Evolutionary conservation across 805 yeast genomes (phyloP).

Genomic region (Kuraishia ogatae): DNA sequence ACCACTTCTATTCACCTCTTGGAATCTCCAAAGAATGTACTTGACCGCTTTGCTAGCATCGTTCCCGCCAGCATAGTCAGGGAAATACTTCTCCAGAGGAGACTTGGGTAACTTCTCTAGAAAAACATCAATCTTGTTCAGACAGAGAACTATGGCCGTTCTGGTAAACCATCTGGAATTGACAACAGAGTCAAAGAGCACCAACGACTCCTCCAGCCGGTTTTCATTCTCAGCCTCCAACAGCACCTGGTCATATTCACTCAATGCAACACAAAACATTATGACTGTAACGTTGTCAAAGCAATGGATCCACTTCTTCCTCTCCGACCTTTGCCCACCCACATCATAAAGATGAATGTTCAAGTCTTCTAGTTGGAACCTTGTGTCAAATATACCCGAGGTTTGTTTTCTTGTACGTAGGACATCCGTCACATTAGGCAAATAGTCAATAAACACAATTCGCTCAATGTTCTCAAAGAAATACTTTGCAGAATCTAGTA

Average conservation of each 20-base stretch:
- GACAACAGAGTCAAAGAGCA: conserved; percentile 81
- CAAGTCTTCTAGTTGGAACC: conserved; percentile 64
- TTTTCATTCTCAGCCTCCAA: conserved; percentile 71
- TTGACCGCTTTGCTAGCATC: conserved; percentile 88
- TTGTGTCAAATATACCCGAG: conserved; percentile 82
- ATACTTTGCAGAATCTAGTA: conserved; percentile 79
- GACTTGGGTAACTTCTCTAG: conserved; percentile 76
- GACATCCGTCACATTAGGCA: conserved; percentile 72
- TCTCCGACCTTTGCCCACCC: conserved; percentile 93
- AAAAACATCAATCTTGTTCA: conserved; percentile 86
- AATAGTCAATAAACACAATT: conserved; percentile 49
- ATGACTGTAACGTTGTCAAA: conserved; percentile 88
- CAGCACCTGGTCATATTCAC: conserved; percentile 84
- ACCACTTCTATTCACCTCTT: conserved; percentile 75
- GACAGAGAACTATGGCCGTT: conserved; percentile 76
- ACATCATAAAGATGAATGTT: conserved; percentile 70
- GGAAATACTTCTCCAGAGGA: conserved; percentile 76
- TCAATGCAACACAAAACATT: conserved; percentile 83
- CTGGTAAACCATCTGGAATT: conserved; percentile 90
- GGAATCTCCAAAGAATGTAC: conserved; percentile 84
- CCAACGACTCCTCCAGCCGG: conserved; percentile 72
- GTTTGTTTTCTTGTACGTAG: conserved; percentile 86
- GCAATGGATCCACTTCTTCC: conserved; percentile 96
- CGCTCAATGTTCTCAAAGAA: conserved; percentile 62
- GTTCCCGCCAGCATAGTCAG: conserved; percentile 86